Percentiles rank a stretch among this genome's conserved stretches.
Evolutionary conservation across 2,329 filamentous ascomycete species (phyloP).

Genomic region (Paecilomyces niveus): DNA sequence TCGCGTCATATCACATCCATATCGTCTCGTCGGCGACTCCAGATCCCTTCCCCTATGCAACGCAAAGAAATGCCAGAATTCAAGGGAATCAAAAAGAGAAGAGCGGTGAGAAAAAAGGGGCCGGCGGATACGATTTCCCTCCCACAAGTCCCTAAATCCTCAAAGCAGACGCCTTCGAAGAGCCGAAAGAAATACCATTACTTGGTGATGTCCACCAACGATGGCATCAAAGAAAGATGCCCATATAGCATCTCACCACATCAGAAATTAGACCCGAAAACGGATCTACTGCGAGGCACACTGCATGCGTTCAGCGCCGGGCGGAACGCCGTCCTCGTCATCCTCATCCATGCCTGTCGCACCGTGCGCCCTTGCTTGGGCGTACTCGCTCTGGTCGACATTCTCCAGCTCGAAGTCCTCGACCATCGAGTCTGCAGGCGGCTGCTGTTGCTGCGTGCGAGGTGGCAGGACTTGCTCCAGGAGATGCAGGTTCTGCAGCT

Average conservation of each 20-base stretch:
- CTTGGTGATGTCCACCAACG: constrained; percentile 9
- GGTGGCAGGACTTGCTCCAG: constrained; percentile 81
- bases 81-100: constrained; percentile 14
- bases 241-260: constrained; percentile 11
- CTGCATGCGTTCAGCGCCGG: constrained; percentile 44
- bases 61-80: constrained; percentile 12
- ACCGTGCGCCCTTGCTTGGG: constrained; percentile 60
- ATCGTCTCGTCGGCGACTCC: not conserved
- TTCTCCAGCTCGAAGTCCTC: constrained; percentile 85
- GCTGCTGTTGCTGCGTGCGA: constrained; percentile 55
- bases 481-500: constrained; percentile 63
- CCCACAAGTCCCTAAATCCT: constrained; percentile 23
- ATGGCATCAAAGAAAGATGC: constrained; percentile 30
- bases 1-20: not conserved
- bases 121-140: constrained; percentile 12
- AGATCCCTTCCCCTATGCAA: not conserved
- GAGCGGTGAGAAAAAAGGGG: constrained; percentile 5
- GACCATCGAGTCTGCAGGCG: constrained; percentile 80
- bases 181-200: constrained; percentile 12
- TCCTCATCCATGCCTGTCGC: constrained; percentile 61
- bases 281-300: constrained; percentile 44
- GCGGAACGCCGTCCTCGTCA: constrained; percentile 48
- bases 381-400: constrained; percentile 61
- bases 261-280: not conserved
- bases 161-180: constrained; percentile 29